These are phyloP conservation scores for Lyophyllum atratum DNA, from an alignment of 768 basidiomycete genomes.

Conservation along the genomic window DNA sequence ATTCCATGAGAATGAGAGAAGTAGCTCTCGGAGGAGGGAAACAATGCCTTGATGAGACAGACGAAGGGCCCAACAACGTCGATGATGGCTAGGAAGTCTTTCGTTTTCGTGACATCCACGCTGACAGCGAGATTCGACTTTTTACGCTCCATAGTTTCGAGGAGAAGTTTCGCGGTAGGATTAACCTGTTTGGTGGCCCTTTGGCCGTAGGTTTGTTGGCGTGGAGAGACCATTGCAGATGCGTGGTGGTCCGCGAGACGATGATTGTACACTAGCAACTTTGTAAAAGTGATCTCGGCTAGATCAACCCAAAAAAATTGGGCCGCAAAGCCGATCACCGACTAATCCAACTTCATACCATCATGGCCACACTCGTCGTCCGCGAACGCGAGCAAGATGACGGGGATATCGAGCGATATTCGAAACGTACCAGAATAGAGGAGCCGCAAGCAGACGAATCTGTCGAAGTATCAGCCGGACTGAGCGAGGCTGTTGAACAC, in stretches of 20 bases:
- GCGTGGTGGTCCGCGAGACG: neutral
- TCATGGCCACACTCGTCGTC: slow-evolving; percentile 39
- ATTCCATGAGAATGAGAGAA: slow-evolving; percentile 24
- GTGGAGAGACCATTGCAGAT: slow-evolving; percentile 31
- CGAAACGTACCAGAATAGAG: slow-evolving; percentile 46
- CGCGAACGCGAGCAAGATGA: slow-evolving; percentile 58
- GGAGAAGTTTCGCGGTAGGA: slow-evolving; percentile 74
- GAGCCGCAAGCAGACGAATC: slow-evolving; percentile 15
- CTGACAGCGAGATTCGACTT: slow-evolving; percentile 92
- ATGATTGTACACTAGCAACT: slow-evolving; percentile 20
- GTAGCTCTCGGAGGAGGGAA: slow-evolving; percentile 16
- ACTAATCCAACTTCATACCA: slow-evolving; percentile 3
- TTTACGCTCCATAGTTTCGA: slow-evolving; percentile 85
- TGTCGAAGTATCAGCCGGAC: neutral
- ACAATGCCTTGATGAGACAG: slow-evolving; percentile 89
- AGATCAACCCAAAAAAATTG: slow-evolving; percentile 14
- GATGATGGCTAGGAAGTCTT: slow-evolving; percentile 82
- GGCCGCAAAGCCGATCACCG: slow-evolving; percentile 7
- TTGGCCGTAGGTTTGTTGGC: slow-evolving; percentile 59
- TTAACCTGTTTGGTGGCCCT: slow-evolving; percentile 63
- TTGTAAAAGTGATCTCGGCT: slow-evolving; percentile 16
- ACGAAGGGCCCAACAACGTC: slow-evolving; percentile 87
- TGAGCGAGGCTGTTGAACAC: slow-evolving; percentile 14
- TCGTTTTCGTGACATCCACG: slow-evolving; percentile 85
- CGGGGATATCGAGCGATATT: slow-evolving; percentile 39